Conservation (phyloP, 106 monocot genomes). For the Hemerocallis citrina region DNA sequence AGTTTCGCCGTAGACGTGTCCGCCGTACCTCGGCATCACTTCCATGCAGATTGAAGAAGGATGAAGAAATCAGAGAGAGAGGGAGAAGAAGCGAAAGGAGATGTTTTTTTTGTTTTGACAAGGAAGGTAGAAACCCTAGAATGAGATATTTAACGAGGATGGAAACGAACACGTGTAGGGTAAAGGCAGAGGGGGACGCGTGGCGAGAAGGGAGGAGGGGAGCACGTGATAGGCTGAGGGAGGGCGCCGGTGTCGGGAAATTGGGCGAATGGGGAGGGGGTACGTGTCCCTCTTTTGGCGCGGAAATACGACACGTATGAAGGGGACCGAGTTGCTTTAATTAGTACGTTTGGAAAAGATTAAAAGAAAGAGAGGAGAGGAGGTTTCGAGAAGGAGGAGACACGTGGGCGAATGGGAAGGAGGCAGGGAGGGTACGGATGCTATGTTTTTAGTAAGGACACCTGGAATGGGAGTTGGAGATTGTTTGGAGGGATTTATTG, state of each 20-base stretch:
- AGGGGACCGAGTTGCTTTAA: too few species aligned
- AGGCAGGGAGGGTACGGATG: neutral
- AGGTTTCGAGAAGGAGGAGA: neutral
- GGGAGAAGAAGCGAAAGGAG: neutral
- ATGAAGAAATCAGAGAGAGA: neutral
- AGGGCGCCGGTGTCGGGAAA: neutral
- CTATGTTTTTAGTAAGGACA: too few species aligned
- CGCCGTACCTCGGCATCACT: conserved; percentile 24
- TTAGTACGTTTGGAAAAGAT: too few species aligned
- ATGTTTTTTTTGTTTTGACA: neutral
- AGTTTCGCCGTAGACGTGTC: neutral
- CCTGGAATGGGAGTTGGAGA: too few species aligned
- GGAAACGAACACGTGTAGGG: conserved; percentile 6
- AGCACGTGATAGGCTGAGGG: conserved; percentile 16
- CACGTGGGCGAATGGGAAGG: conserved; percentile 1
- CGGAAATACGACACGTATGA: neutral
- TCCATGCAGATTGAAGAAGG: neutral
- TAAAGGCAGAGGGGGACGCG: conserved; percentile 2
- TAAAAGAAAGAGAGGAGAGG: too few species aligned
- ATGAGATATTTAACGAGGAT: neutral
- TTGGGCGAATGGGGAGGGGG: conserved; percentile 3
- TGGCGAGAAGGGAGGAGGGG: conserved; percentile 4
- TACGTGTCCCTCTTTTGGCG: conserved; percentile 7
- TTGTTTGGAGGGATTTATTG: too few species aligned
- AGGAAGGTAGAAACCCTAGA: neutral